Conservation (phyloP, 2,329 filamentous ascomycete species). For the Cladophialophora psammophila region DNA sequence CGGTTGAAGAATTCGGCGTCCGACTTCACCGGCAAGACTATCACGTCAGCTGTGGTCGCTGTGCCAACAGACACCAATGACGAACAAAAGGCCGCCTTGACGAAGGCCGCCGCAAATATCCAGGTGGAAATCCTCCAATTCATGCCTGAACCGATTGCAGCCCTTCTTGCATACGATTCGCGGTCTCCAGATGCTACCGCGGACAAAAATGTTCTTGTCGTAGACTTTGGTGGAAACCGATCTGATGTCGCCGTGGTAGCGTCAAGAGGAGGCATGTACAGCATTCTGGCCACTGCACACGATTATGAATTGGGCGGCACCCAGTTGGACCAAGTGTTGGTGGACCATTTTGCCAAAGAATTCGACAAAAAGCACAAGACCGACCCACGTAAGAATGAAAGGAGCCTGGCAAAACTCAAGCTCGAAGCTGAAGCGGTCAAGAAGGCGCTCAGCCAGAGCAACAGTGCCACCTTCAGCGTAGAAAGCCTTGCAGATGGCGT, state of each 20-base stretch:
- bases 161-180: slow-evolving; percentile 89
- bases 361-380: slow-evolving; percentile 96
- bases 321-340: slow-evolving; percentile 85
- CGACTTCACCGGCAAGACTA: slow-evolving; percentile 89
- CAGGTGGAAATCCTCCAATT: slow-evolving; percentile 90
- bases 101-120: slow-evolving; percentile 77
- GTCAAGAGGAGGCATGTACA: slow-evolving; percentile 95
- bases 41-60: slow-evolving; percentile 93
- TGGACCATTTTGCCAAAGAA: slow-evolving; percentile 98
- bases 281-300: slow-evolving; percentile 88
- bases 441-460: slow-evolving; percentile 87
- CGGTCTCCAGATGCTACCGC: slow-evolving; percentile 74
- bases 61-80: slow-evolving; percentile 93
- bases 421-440: slow-evolving; percentile 90
- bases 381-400: slow-evolving; percentile 82
- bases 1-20: slow-evolving; percentile 83
- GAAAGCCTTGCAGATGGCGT: slow-evolving; percentile 88
- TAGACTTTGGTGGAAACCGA: slow-evolving; percentile 89
- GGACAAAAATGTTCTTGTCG: slow-evolving; percentile 91
- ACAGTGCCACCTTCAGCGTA: slow-evolving; percentile 88
- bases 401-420: slow-evolving; percentile 88
- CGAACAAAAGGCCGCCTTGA: slow-evolving; percentile 81
- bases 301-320: slow-evolving; percentile 92
- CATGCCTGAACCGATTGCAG: slow-evolving; percentile 88
- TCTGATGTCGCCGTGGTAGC: slow-evolving; percentile 91